phyloP scores from a whole-genome alignment of 805 yeast genomes.

The Saturnispora gosingensis region DNA sequence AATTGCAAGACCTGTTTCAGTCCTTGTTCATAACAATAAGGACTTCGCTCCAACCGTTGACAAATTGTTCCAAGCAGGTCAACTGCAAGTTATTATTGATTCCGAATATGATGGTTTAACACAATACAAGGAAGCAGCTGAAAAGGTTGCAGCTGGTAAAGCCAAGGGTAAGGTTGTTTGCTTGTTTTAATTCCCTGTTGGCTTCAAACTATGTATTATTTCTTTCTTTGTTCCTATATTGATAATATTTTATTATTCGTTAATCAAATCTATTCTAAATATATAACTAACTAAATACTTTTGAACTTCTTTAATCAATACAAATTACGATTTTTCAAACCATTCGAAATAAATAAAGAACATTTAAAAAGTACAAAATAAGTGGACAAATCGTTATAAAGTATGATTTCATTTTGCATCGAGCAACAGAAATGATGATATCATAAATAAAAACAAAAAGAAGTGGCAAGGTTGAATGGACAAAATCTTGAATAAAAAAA shows the following conservation, averaged over 20 bases:
- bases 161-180: conserved; percentile 63
- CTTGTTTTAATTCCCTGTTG: not conserved
- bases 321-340: no score
- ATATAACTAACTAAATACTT: not conserved
- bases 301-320: not conserved
- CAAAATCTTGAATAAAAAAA: not conserved
- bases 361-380: not conserved
- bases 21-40: conserved; percentile 6
- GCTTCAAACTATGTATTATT: not conserved
- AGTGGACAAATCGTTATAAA: not conserved
- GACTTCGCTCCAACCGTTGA: conserved; percentile 26
- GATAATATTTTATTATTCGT: not conserved
- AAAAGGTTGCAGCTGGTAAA: conserved; percentile 34
- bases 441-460: conserved; percentile 1
- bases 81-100: conserved; percentile 42
- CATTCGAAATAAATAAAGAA: no score
- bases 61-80: conserved; percentile 38
- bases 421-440: not conserved
- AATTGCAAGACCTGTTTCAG: conserved; percentile 5
- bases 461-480: not conserved
- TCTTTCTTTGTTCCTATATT: not conserved
- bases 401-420: not conserved
- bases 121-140: conserved; percentile 43
- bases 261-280: not conserved
- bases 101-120: conserved; percentile 37